Conservation (phyloP, 169 alveolate genomes). For the Eimeria praecox region DNA sequence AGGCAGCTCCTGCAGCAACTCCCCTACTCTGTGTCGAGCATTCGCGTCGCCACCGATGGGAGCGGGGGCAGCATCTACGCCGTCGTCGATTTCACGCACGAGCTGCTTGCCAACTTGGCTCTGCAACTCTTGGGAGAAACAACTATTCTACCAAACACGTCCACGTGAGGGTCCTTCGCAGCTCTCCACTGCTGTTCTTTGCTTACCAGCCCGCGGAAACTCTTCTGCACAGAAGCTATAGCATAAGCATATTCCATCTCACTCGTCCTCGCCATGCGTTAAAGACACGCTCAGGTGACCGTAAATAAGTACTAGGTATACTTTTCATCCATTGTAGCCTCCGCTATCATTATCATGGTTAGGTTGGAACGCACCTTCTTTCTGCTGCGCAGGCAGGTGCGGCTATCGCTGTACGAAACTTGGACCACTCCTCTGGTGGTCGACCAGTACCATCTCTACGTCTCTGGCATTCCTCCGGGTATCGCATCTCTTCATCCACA, state of each 20-base stretch:
- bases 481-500: not conserved
- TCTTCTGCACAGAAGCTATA: not conserved
- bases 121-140: slow-evolving; percentile 38
- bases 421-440: slow-evolving; percentile 58
- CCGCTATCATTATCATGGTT: not conserved
- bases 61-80: slow-evolving; percentile 56
- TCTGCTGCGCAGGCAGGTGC: slow-evolving; percentile 52
- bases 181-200: not conserved
- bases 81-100: slow-evolving; percentile 66
- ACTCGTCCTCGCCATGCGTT: not conserved
- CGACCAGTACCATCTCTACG: slow-evolving; percentile 58
- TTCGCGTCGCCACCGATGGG: slow-evolving; percentile 47
- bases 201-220: not conserved
- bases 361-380: not conserved
- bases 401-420: slow-evolving; percentile 53
- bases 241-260: not conserved
- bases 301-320: not conserved
- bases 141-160: slow-evolving; percentile 14
- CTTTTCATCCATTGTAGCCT: not conserved
- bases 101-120: slow-evolving; percentile 21
- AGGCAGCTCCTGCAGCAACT: slow-evolving; percentile 45
- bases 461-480: slow-evolving; percentile 56
- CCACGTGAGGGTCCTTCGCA: not conserved
- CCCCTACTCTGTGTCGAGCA: slow-evolving; percentile 46
- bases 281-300: too few species aligned